Evolutionary conservation across 2,329 filamentous ascomycete genomes (phyloP), one percentile per base, ranked within the genome.

Genomic region (Aspergillus ruber): DNA sequence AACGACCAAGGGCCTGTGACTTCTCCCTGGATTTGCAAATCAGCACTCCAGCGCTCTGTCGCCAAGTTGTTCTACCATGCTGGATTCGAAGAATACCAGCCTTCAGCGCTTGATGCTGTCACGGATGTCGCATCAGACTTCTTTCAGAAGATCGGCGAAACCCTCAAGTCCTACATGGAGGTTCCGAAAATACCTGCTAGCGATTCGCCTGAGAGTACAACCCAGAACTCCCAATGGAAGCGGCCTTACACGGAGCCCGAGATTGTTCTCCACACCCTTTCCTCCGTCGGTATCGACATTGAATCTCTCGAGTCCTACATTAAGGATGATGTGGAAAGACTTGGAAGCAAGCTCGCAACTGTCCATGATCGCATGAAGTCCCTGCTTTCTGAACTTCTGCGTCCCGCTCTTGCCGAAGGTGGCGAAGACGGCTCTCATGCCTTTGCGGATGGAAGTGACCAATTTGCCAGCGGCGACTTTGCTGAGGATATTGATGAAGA

Each of bases 401-500:
- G 93, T 20, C 93, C 93, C 42, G 93, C 91, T 23, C 79, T 98
- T 45, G 80, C 83, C 43, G 88, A 95, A 59, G 83, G 80, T 40
- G 86, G 86, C 32, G 80, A 82, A 27, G 93, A 97, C 63, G 93
- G 90, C 32, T 90, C 85, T 4, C 87, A 86, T 48, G 88, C 90
- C 6, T 98, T 98, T 76, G 89, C 94, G 53, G 93, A 98, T 60
- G 91, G 90, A 55, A 95, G 90, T 67, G 93, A 98, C 55, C 93
- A 97, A 64, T 98, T 97, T 58, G 84, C 96, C 42, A 89, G 88
- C 41, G 93, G 93, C 52, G 93, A 98, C 68, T 98, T 98, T 66
- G 93, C 93, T 0, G 93, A 96, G 65, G 93, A 98, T 58, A 86
- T 98, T 10, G 91, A 90, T 51, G 93, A 98, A 74, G 93, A 98